These are phyloP conservation scores for Plasmodium fragile DNA, from an alignment of 169 alveolate species.

Conservation along the genomic window DNA sequence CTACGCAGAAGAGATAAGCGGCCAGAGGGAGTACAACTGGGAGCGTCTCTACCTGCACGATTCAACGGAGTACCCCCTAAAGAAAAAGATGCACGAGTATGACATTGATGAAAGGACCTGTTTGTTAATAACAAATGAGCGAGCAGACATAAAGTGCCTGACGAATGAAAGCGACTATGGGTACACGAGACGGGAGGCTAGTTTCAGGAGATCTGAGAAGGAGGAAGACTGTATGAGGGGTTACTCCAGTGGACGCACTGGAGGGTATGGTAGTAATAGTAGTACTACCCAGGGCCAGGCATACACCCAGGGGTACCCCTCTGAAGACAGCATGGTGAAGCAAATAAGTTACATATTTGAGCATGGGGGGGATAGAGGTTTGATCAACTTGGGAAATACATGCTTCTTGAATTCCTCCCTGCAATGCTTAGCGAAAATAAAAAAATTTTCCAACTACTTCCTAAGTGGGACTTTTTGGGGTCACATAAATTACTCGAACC, in stretches of 20 bases:
- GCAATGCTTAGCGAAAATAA: conserved; percentile 88
- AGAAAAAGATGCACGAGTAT: conserved; percentile 25
- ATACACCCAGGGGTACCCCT: background rate
- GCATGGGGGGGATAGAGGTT: conserved; percentile 80
- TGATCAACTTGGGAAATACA: conserved; percentile 75
- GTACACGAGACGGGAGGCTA: background rate
- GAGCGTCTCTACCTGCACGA: conserved; percentile 11
- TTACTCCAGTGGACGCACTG: background rate
- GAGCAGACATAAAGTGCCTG: conserved; percentile 54
- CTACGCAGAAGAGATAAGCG: conserved; percentile 22
- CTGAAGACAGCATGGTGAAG: background rate
- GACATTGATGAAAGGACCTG: conserved; percentile 29
- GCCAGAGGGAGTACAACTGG: conserved; percentile 46
- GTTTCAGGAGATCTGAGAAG: conserved; percentile 4
- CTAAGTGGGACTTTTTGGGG: conserved; percentile 55
- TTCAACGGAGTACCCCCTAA: conserved; percentile 8
- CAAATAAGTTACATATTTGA: conserved; percentile 39
- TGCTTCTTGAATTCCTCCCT: conserved; percentile 89
- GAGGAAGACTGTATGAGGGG: conserved; percentile 8
- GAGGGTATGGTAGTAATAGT: background rate
- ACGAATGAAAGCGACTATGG: conserved; percentile 18
- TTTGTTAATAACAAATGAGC: conserved; percentile 36
- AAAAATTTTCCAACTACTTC: conserved; percentile 64
- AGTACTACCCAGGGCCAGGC: background rate
- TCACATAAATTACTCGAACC: conserved; percentile 60